Conservation (phyloP, 73 alveolate species). For the Blepharisma stoltei region DNA sequence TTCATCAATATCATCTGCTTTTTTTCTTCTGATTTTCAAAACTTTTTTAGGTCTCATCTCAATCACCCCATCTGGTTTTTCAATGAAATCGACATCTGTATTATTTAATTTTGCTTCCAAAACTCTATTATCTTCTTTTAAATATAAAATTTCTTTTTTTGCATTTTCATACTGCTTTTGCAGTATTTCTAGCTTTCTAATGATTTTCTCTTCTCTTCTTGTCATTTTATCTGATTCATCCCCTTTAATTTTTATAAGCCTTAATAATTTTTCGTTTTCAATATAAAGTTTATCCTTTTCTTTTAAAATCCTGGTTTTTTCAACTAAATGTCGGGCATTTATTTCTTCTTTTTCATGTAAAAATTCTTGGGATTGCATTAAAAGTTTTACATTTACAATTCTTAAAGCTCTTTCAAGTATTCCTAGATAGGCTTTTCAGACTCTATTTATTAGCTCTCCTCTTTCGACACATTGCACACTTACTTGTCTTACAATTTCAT, state of each 20-base stretch:
- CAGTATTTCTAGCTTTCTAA: background rate
- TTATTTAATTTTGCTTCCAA: constrained; percentile 21
- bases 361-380: background rate
- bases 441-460: constrained; percentile 4
- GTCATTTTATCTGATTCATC: constrained; percentile 11
- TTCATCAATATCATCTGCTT: background rate
- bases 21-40: constrained; percentile 11
- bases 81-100: constrained; percentile 6
- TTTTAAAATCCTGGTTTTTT: background rate
- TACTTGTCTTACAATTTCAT: constrained; percentile 25
- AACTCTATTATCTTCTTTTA: constrained; percentile 13
- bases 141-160: background rate
- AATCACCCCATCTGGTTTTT: constrained; percentile 5
- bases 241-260: background rate
- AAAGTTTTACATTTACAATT: background rate
- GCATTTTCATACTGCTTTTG: background rate
- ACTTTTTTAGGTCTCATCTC: background rate
- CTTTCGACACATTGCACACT: constrained; percentile 31
- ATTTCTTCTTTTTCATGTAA: background rate
- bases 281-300: background rate
- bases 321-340: background rate
- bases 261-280: background rate
- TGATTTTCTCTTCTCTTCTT: constrained; percentile 4
- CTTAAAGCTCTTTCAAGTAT: constrained; percentile 17
- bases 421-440: constrained; percentile 23